Base-by-base conservation (phyloP, 1,284 basidiomycete genomes). In the Moesziomyces aphidis region DNA sequence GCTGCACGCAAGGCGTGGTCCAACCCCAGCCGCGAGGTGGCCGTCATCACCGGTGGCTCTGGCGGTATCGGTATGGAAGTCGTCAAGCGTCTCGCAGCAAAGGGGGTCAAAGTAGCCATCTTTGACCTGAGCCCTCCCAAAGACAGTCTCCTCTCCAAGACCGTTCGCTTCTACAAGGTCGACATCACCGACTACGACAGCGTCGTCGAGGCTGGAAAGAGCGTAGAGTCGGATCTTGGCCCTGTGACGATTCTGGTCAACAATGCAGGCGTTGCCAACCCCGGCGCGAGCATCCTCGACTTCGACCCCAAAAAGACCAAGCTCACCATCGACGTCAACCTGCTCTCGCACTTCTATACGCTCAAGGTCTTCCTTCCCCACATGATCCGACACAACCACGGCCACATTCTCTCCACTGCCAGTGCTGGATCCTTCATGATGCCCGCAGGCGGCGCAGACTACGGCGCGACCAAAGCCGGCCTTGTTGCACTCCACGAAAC, bases 1-100 rank as follows among this genome's bases (percentile, higher is more conserved):
- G 61, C 71, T n/a, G 73, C 67, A 6, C 55, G 59, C 34, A 63
- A 71, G 31, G 63, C 60, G 10, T 75, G 73, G 73, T 57, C 79
- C 24, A 65, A 82, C 65, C 76, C 76, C 57, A 61, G 56, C 5
- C 57, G 71, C 47, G 79, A 83, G 31, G 79, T 84, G 4, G 69
- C 82, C 28, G 80, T 82, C 47, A 58, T 84, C 59, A 84, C 83
- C 19, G 83, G 83, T n/a, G 83, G 82, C 3, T 72, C 80, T 2
- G 75, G 79, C 21, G 83, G 83, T 11, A 83, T 84, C 58, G 83
- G 83, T 36, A 77, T 73, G 50, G 69, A 73, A 26, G 57, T 79
- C 22, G 83, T 83, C 13, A 61, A 79, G 61, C 49, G 63, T 19
- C 59, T 75, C 24, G 42, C 68, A 17, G 65, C 50, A 26, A 76